These are phyloP conservation scores for Wickerhamiella kazuoi DNA, from an alignment of 805 yeast species.

Conservation along the genomic window DNA sequence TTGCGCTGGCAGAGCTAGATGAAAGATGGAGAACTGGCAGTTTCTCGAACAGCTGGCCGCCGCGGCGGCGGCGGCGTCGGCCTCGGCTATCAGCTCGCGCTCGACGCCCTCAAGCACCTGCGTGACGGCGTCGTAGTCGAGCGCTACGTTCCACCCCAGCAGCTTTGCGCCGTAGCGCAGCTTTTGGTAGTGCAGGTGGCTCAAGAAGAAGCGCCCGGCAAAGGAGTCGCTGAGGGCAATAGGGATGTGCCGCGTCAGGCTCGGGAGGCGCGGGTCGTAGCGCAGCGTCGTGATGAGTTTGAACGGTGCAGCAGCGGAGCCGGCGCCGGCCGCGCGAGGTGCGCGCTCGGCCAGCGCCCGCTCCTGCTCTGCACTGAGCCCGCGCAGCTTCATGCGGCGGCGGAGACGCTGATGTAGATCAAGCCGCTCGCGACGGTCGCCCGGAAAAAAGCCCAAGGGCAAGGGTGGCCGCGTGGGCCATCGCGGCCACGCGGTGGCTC, in stretches of 20 bases:
- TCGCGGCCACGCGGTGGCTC: too few relatives aligned
- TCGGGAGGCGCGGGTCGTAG: slow-evolving; percentile 46
- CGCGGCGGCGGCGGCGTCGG: background rate
- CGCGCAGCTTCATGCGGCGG: background rate
- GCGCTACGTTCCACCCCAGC: slow-evolving; percentile 32
- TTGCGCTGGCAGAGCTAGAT: too few relatives aligned
- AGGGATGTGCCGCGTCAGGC: slow-evolving; percentile 13
- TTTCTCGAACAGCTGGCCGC: too few relatives aligned
- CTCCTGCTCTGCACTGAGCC: background rate
- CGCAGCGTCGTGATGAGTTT: slow-evolving; percentile 54
- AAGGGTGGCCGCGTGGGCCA: background rate
- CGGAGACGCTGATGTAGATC: too few relatives aligned
- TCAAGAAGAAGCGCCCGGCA: slow-evolving; percentile 34
- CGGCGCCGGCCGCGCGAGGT: background rate
- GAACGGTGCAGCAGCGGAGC: slow-evolving; percentile 18
- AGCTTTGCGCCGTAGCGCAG: slow-evolving; percentile 34
- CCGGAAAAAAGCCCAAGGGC: background rate
- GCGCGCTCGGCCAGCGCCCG: background rate
- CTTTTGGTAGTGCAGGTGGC: slow-evolving; percentile 47
- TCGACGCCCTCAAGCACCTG: slow-evolving; percentile 19
- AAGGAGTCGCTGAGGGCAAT: slow-evolving; percentile 16
- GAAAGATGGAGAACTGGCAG: too few relatives aligned
- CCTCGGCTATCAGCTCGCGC: background rate
- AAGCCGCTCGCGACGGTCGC: too few relatives aligned
- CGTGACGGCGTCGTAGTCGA: slow-evolving; percentile 29